Evolutionary conservation across 2,329 filamentous ascomycete species (phyloP), one percentile per base, ranked within the genome.

Genomic region (Ophiostoma sp.): DNA sequence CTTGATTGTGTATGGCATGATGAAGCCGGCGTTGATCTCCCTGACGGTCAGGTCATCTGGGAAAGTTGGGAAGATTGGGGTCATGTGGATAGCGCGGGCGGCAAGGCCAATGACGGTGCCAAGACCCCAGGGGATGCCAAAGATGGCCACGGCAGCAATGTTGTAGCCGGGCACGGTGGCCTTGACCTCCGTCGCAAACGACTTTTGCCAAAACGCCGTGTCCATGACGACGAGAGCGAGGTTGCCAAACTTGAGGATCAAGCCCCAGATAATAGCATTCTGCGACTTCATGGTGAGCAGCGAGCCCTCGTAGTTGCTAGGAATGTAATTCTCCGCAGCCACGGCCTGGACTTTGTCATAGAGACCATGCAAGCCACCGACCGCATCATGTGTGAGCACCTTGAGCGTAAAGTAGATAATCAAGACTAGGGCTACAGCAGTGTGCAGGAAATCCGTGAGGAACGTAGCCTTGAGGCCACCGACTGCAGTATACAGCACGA

Each of bases 191-290:
- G 78, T 72, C 1, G 76, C 78, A 70, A 79, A 84, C 0, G 79
- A 80, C 74, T 84, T 84, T 68, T 83, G 81, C 81, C 60, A 84
- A 73, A 84, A 84, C 1, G 79, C 81, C 4, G 81, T 84, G 70
- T 84, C 78, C 80, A 84, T 83, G 5, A 82, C 75, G 0, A 83
- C 82, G 0, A 82, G 75, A 7, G 79, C 81, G 18, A 83, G 73
- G 66, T 83, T 83, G 14, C 80, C 81, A 63, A 83, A 80, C 67
- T 81, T 82, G 11, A 82, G 74, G 42, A 82, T 79, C 5, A 84
- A 69, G 0, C 79, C 79, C 73, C 79, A 80, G 49, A 79, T 73
- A 2, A 80, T 71, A 2, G 77, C 78, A 14, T 75, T 74, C 16
- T 77, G 74, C 11, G 74, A 76, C 44, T 76, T 77, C 70, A 80